Evolutionary conservation across 148 eudicot species (phyloP), one percentile per base, ranked within the genome.

Genomic region (Fallopia convolvulus): DNA sequence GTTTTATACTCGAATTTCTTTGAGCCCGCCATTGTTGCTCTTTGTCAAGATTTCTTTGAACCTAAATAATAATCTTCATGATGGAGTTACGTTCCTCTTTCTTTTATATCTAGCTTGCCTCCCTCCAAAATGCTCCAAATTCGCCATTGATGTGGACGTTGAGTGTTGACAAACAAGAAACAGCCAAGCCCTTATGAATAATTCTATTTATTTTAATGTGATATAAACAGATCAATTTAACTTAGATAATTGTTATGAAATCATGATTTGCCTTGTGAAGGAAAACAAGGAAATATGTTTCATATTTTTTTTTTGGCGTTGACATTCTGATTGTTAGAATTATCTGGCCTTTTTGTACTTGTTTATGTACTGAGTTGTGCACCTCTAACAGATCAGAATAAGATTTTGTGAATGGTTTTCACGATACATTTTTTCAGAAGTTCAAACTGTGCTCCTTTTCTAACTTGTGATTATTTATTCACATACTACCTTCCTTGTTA

Each of bases 1-100:
- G 82, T 86, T 80, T 86, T 89, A 53, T 76, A 82, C 79, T 70
- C 82, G 8, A 87, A 61, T 17, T 80, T 82, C 70, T 61, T 82
- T 13, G 75, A 74, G 73, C 76, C 44, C 75, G 47, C 80, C 84
- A 84, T 83, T 55, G 75, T 41, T 72, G 75, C 30, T 72, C 33
- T 72, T 0, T 18, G 20, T 39, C 2, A 21, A 9, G 0, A n/a
- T n/a, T n/a, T n/a, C n/a, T n/a, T n/a, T n/a, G 5, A 18, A 6
- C 10, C 30, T 2, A n/a, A 5, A 56, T 56, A 18, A 8, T 8
- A n/a, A n/a, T 26, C 3, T 58, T 58, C 2, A 7, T 58, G 65
- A n/a, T n/a, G n/a, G n/a, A n/a, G n/a, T n/a, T n/a, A n/a, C 1
- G 26, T 58, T 5, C 9, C 1, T n/a, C 26, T 23, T 60, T 21